Base-by-base conservation (phyloP, 75 land plant genomes). In the Adiantum capillusveneris region DNA sequence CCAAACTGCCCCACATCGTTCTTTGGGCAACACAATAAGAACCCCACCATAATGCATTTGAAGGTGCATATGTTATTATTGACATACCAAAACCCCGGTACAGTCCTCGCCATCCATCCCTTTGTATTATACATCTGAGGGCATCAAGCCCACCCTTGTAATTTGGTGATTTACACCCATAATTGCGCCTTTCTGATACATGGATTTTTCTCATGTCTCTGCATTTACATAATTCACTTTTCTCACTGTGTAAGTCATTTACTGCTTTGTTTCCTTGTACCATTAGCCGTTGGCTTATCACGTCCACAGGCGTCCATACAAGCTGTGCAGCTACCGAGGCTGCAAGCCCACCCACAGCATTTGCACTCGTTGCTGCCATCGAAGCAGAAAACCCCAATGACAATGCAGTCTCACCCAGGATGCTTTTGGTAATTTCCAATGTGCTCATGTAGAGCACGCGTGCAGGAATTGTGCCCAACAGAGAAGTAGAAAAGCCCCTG, bases 31-130 rank as follows among this genome's bases (percentile, higher is more conserved):
- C 59, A 26, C 90, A 77, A 56, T 92, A 92, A n/a, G 94, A 82
- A 0, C 95, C 86, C 97, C 97, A 92, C 97, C 97, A 92, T 6
- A 92, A 77, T 0, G 97, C 97, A 67, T 83, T 92, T 1, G 95
- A 88, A 1, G 97, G 97, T 11, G 97, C 95, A 43, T 89, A 88
- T 11, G 97, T 92, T 53, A 84, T 56, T 16, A 88, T 84, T 1
- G 97, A 92, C 59, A 92, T 76, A 37, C 90, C 86, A 67, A 92
- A 92, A 11, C 97, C 97, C n/a, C 97, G 62, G 64, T 92, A 92
- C 43, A 92, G 67, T 0, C 97, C 97, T 21, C 76, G 71, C 1
- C 72, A 36, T 7, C 97, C 97, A 60, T 88, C 94, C 2, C 69
- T 44, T 20, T 44, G 49, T 14, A 88, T 20, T 2, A 92, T 92